These are phyloP conservation scores for Paramecium tetraurelia DNA, from an alignment of 73 alveolate species.

Conservation along the genomic window DNA sequence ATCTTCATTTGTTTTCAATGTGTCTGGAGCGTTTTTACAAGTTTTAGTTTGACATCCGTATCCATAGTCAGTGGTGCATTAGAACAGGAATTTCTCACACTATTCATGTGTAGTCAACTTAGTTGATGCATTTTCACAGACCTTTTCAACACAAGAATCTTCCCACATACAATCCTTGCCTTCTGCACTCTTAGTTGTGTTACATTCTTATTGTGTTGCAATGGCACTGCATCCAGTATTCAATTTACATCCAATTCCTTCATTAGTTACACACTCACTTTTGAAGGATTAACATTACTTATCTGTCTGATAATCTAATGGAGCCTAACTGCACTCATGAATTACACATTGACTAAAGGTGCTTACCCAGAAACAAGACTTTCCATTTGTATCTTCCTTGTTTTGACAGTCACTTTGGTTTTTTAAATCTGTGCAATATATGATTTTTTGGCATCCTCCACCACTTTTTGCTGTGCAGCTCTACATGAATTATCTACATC, in stretches of 20 bases:
- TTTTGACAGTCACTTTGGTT: background rate
- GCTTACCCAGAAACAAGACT: background rate
- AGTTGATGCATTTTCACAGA: background rate
- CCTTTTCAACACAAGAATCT: background rate
- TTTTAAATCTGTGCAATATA: background rate
- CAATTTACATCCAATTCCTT: background rate
- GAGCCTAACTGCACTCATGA: background rate
- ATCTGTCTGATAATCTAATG: background rate
- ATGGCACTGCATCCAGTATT: background rate
- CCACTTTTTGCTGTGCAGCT: background rate
- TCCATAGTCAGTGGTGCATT: background rate
- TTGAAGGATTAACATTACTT: background rate
- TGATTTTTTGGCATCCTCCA: background rate
- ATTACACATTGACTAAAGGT: background rate
- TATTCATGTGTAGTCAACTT: background rate
- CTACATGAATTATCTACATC: background rate
- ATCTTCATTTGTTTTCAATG: background rate
- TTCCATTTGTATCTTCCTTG: background rate
- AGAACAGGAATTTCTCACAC: background rate
- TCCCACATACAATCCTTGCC: slow-evolving; percentile 19
- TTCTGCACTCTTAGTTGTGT: background rate
- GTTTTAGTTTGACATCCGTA: background rate
- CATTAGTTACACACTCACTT: background rate
- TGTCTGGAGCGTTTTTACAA: background rate
- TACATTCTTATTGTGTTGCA: background rate